These are phyloP conservation scores for Lipomyces kockii DNA, from an alignment of 805 yeast species.

Conservation along the genomic window DNA sequence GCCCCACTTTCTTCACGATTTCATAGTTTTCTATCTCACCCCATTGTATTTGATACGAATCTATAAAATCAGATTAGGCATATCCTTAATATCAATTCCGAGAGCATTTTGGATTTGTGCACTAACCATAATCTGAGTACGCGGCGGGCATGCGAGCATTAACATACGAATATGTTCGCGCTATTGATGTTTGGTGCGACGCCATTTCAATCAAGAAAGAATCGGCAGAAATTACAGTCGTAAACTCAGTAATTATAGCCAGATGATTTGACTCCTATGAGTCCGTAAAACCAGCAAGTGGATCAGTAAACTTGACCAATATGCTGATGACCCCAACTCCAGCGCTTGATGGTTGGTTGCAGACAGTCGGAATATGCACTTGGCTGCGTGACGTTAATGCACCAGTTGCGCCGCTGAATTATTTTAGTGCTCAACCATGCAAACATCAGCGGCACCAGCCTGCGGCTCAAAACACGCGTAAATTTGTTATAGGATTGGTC, in stretches of 20 bases:
- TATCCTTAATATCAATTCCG: background rate
- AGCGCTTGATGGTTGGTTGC: background rate
- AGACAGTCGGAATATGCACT: background rate
- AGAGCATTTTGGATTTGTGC: background rate
- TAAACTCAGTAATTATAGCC: background rate
- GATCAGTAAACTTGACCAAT: background rate
- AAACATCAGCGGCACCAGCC: background rate
- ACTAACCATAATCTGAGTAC: conserved; percentile 79
- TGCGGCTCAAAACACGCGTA: background rate
- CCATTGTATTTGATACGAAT: conserved; percentile 66
- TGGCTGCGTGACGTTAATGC: conserved; percentile 1
- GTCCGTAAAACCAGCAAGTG: background rate
- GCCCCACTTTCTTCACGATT: conserved; percentile 80
- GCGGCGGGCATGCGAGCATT: conserved; percentile 68
- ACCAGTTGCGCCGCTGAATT: background rate
- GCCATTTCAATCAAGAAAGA: background rate
- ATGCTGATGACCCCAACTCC: background rate
- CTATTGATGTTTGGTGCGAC: conserved; percentile 46
- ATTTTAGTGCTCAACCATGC: background rate
- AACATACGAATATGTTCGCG: conserved; percentile 76
- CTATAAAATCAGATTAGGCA: conserved; percentile 23
- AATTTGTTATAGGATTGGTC: background rate
- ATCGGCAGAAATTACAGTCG: background rate
- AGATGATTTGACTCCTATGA: background rate
- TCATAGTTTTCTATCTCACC: conserved; percentile 68